Base-by-base conservation (phyloP, 2,329 filamentous ascomycete genomes). In the Botrytis byssoidea region DNA sequence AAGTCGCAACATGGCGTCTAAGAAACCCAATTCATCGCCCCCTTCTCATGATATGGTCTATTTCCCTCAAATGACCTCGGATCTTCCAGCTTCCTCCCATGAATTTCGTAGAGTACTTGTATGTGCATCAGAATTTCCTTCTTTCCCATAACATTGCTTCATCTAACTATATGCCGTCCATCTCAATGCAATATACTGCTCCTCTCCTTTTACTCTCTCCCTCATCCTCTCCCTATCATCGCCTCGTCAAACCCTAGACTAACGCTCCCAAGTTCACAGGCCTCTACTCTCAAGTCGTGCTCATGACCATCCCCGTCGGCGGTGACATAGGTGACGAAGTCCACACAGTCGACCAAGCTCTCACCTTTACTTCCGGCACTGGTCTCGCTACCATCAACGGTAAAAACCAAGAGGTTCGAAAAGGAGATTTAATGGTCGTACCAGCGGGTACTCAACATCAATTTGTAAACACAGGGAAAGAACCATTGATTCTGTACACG, bases 281-380 rank as follows among this genome's bases (percentile, higher is more conserved):
- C 0, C 81, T 91, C 10, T 91, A 90, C 79, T 86, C 85, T 18
- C 89, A 91, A 80, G 81, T 91, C 14, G 89, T 91, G 0, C 84
- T 89, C 0, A 91, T 91, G 89, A 89, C 88, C 61, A 85, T 91
- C 0, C 89, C 89, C 0, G 86, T 89, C 0, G 86, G 85, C 22
- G 89, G 89, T 3, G 89, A 91, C 44, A 91, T 91, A 77, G 88
- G 89, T n/a, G 89, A 91, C 70, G 89, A 91, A 82, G 89, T 90
- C 74, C 89, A 91, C 79, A 87, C 86, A 0, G 89, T 91, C 55
- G 89, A 91, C 75, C 89, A 91, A 77, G 87, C 89, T 72, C 83
- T 92, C 20, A 88, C 90, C 20, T 91, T 91, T 81, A 91, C 88
- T 0, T 87, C 85, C 9, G 89, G 89, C 20, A 83, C 82, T 18